Evolutionary conservation across 768 basidiomycete species (phyloP).

Genomic region (Termitomyces bulborhizus): DNA sequence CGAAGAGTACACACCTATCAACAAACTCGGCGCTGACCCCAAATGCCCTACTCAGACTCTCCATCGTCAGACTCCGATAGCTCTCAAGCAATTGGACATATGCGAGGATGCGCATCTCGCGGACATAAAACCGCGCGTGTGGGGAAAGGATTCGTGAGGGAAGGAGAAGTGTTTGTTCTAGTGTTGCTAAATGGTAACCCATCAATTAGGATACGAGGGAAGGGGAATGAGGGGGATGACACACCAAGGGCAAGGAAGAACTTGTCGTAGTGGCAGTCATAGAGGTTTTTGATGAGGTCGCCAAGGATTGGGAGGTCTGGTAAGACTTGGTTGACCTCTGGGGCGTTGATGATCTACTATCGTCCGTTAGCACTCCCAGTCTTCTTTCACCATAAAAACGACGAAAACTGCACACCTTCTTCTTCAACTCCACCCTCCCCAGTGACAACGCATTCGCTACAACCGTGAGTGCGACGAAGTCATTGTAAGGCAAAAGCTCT

Average conservation of each 20-base stretch:
- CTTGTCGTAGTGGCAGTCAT: constrained; percentile 91
- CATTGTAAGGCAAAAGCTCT: constrained; percentile 82
- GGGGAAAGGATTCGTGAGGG: constrained; percentile 81
- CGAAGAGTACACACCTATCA: constrained; percentile 54
- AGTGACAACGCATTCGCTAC: constrained; percentile 73
- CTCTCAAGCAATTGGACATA: constrained; percentile 90
- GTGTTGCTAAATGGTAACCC: constrained; percentile 48
- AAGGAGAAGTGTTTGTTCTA: constrained; percentile 84
- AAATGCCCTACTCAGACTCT: constrained; percentile 80
- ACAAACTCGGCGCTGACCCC: constrained; percentile 87
- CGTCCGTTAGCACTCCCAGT: background rate
- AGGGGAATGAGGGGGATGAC: constrained; percentile 9
- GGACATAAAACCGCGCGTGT: constrained; percentile 85
- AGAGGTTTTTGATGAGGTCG: constrained; percentile 79
- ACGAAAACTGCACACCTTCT: constrained; percentile 50
- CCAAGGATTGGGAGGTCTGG: constrained; percentile 79
- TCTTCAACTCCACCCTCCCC: constrained; percentile 82
- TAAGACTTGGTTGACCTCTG: constrained; percentile 83
- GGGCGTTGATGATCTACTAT: constrained; percentile 68
- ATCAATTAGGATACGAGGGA: no score
- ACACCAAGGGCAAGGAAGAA: constrained; percentile 87
- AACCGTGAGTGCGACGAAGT: constrained; percentile 84
- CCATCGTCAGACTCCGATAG: constrained; percentile 84
- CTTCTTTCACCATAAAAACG: background rate
- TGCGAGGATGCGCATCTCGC: constrained; percentile 94